These are phyloP conservation scores for Russula foetens DNA, from an alignment of 768 basidiomycete genomes.

Conservation along the genomic window DNA sequence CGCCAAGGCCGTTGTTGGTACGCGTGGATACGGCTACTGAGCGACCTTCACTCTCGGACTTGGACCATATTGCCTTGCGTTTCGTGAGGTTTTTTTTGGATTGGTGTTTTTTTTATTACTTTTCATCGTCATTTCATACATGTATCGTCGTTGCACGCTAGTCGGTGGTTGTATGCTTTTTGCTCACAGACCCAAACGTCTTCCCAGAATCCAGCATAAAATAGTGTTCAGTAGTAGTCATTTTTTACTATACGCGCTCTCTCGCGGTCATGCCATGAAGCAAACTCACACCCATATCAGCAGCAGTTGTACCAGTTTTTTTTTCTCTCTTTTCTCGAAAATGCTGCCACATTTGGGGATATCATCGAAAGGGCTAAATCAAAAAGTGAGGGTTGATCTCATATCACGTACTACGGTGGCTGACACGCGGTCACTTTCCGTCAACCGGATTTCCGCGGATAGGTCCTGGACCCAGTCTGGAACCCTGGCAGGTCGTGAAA, in stretches of 20 bases:
- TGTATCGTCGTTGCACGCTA: conserved; percentile 10
- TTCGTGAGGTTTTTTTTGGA: conserved; percentile 1
- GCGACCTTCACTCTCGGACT: not conserved
- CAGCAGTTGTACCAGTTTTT: conserved; percentile 7
- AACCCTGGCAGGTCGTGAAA: not conserved
- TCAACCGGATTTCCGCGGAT: not conserved
- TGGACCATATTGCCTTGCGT: not conserved
- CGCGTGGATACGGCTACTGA: conserved; percentile 19
- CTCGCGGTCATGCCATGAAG: conserved; percentile 8
- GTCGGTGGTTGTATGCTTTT: conserved; percentile 15
- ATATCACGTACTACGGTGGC: too few relatives aligned
- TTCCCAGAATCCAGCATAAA: conserved; percentile 4
- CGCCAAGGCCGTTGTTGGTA: conserved; percentile 3
- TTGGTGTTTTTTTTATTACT: conserved; percentile 16
- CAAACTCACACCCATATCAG: conserved; percentile 7
- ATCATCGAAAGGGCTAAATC: not conserved
- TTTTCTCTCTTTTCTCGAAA: not conserved
- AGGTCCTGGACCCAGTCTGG: not conserved
- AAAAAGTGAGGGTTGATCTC: not conserved
- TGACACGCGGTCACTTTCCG: not conserved
- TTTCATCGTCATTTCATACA: conserved; percentile 8
- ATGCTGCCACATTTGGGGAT: not conserved
- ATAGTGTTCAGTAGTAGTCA: conserved; percentile 18
- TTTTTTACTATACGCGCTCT: not conserved
- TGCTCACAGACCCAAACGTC: conserved; percentile 4